Conservation (phyloP, 1,284 basidiomycete genomes). For the Ceratorhiza oryzae-sativae region DNA sequence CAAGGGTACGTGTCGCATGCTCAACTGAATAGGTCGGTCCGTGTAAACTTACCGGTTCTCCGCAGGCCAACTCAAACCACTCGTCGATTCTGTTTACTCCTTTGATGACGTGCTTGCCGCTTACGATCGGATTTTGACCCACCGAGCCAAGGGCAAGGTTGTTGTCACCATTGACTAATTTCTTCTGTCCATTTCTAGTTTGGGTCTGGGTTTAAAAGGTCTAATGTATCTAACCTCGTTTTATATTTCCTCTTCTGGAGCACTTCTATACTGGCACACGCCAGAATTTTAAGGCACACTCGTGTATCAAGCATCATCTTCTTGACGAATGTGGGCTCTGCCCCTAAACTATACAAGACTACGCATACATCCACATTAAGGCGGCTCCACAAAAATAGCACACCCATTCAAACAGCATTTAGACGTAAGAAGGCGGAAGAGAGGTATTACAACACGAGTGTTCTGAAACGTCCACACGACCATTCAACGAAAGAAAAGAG, state of each 20-base stretch:
- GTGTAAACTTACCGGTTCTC: conserved; percentile 40
- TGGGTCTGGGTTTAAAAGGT: not conserved
- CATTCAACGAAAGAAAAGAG: conserved; percentile 1
- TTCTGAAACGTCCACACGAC: conserved; percentile 5
- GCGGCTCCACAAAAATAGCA: not conserved
- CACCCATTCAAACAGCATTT: not conserved
- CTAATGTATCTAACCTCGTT: not conserved
- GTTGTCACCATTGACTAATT: conserved; percentile 46
- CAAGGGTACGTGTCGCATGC: conserved; percentile 52
- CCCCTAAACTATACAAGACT: not conserved
- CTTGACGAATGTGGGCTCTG: not conserved
- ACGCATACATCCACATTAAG: not conserved
- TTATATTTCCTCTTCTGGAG: not conserved
- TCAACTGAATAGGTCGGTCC: conserved; percentile 7
- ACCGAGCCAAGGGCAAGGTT: conserved; percentile 69
- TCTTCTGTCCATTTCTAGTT: not conserved
- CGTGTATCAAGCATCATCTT: not conserved
- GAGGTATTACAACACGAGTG: not conserved
- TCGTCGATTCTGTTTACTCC: conserved; percentile 65
- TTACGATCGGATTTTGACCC: conserved; percentile 64
- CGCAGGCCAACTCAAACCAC: conserved; percentile 61
- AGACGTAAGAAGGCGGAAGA: conserved; percentile 8
- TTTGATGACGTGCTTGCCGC: conserved; percentile 67
- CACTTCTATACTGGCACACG: not conserved
- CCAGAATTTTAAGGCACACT: not conserved